Conservation (phyloP, 495 filamentous ascomycete species). For the Podospora australis region DNA sequence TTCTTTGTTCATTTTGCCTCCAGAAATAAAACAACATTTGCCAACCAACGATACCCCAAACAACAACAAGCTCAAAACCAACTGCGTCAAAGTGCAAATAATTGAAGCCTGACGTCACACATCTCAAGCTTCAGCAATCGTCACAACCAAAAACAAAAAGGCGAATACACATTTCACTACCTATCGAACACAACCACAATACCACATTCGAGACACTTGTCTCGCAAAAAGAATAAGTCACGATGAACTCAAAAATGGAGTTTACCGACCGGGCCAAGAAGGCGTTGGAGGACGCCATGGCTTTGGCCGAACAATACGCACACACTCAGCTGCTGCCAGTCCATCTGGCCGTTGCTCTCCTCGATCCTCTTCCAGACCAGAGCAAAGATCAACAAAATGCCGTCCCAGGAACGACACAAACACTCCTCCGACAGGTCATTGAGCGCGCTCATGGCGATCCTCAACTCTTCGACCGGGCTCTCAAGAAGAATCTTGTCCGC, state of each 20-base stretch:
- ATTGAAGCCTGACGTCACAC: conserved; percentile 25
- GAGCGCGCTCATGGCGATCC: conserved; percentile 90
- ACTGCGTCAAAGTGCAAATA: conserved; percentile 6
- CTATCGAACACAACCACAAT: conserved; percentile 7
- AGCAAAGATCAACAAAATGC: conserved; percentile 66
- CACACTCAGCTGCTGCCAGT: conserved; percentile 85
- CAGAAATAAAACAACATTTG: conserved; percentile 6
- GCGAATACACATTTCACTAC: background rate
- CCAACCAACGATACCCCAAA: conserved; percentile 7
- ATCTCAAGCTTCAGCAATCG: conserved; percentile 4
- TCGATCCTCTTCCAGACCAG: conserved; percentile 74
- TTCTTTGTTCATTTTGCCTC: background rate
- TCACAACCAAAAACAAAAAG: background rate
- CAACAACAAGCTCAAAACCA: background rate
- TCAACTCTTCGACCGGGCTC: conserved; percentile 74
- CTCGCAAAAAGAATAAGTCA: conserved; percentile 20
- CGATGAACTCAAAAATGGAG: conserved; percentile 57
- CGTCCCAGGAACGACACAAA: conserved; percentile 54
- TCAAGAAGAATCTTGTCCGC: conserved; percentile 88
- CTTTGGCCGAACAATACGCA: conserved; percentile 75
- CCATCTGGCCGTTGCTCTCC: conserved; percentile 80
- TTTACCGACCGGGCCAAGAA: conserved; percentile 90
- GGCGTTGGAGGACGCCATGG: conserved; percentile 77
- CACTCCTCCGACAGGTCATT: conserved; percentile 87
- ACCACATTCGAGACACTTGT: conserved; percentile 16